A percentile compares a stretch with the other conserved stretches of the same genome.
Conservation (phyloP, 179 eudicot genomes). For the Corrigiola litoralis region DNA sequence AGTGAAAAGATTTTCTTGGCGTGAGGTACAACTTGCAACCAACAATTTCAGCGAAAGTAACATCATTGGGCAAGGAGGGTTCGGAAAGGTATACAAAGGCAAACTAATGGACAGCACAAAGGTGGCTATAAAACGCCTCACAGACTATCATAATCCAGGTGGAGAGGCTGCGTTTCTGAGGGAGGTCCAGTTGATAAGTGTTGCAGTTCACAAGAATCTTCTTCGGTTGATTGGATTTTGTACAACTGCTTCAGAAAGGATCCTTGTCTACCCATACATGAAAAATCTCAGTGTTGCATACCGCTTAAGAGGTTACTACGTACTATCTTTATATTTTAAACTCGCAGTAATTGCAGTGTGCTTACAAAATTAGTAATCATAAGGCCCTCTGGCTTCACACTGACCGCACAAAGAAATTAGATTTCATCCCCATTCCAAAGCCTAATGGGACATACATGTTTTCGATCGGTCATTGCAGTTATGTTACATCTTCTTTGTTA, state of each 20-base stretch:
- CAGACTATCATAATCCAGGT: constrained; percentile 67
- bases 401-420: no score
- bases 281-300: constrained; percentile 85
- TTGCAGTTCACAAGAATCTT: constrained; percentile 88
- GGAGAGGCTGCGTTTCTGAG: constrained; percentile 92
- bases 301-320: constrained; percentile 84
- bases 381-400: no score
- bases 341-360: background rate
- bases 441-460: no score
- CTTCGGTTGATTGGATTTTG: constrained; percentile 92
- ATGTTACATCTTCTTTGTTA: background rate
- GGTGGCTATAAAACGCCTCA: constrained; percentile 88
- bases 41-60: constrained; percentile 68
- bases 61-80: constrained; percentile 92
- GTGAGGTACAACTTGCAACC: constrained; percentile 82
- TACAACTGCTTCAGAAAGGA: constrained; percentile 72
- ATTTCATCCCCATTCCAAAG: no score
- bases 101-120: constrained; percentile 50
- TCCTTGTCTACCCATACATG: constrained; percentile 96
- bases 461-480: no score
- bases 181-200: constrained; percentile 81
- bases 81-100: constrained; percentile 89
- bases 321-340: background rate
- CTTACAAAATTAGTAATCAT: no score
- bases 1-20: constrained; percentile 81